Conservation (phyloP, 306 rosid genomes). For the Vicia villosa region DNA sequence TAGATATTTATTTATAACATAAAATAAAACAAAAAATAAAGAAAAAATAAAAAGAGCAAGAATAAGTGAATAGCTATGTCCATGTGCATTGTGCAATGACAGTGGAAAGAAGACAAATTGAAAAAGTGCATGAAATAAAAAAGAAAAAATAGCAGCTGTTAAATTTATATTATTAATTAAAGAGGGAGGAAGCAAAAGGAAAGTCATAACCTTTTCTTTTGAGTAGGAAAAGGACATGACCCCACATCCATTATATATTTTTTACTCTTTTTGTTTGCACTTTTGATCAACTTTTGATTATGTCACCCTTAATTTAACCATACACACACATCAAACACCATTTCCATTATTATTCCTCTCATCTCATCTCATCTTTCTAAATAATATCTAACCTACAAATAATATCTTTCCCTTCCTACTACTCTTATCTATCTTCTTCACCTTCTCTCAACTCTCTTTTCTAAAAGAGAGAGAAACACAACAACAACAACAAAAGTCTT, state of each 20-base stretch:
- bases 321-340: slow-evolving; percentile 34
- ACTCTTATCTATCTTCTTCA: not conserved
- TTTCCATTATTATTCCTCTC: slow-evolving; percentile 48
- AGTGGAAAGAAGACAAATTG: not conserved
- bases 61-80: not conserved
- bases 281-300: slow-evolving; percentile 53
- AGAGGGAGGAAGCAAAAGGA: not conserved
- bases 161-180: not conserved
- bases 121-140: not conserved
- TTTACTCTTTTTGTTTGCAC: slow-evolving; percentile 43
- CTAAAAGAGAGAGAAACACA: not conserved
- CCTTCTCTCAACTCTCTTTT: not conserved
- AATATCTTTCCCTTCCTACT: slow-evolving; percentile 11
- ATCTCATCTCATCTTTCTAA: slow-evolving; percentile 15
- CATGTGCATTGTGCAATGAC: not conserved
- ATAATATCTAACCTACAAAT: slow-evolving; percentile 47
- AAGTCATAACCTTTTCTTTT: slow-evolving; percentile 19
- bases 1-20: not conserved
- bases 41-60: no score
- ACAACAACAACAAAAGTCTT: not conserved
- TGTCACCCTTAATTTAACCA: not conserved
- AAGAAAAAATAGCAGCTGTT: not conserved
- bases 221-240: slow-evolving; percentile 18
- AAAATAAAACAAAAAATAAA: not conserved
- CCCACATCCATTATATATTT: slow-evolving; percentile 15